Evolutionary conservation across 306 rosid species (phyloP).

Genomic region (Mucuna pruriens): DNA sequence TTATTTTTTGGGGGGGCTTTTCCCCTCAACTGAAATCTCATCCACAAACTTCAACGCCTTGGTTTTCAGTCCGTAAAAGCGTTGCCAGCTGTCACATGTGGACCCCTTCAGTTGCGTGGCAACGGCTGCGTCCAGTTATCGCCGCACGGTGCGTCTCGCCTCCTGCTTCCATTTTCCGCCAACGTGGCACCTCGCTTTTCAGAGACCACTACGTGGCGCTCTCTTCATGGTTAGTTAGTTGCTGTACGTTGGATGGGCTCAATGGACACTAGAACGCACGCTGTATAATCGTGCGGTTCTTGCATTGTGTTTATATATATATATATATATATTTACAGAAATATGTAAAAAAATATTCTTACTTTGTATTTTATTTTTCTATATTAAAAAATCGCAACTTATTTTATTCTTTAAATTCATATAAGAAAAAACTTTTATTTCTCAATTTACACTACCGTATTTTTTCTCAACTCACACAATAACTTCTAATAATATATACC

Average conservation of each 20-base stretch:
- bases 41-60: constrained; percentile 62
- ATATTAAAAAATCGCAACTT: too few species aligned
- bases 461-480: too few species aligned
- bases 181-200: constrained; percentile 12
- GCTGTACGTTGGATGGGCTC: neutral
- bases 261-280: constrained; percentile 2
- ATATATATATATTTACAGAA: too few species aligned
- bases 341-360: too few species aligned
- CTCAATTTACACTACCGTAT: too few species aligned
- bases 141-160: neutral
- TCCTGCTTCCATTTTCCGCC: neutral
- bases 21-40: constrained; percentile 46
- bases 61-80: constrained; percentile 55
- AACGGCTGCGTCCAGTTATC: constrained; percentile 40
- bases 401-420: too few species aligned
- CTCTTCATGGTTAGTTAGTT: neutral
- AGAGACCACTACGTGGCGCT: constrained; percentile 32
- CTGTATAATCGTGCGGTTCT: neutral
- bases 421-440: too few species aligned
- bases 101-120: constrained; percentile 53
- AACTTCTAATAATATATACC: too few species aligned
- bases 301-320: neutral
- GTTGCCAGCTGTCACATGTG: constrained; percentile 57
- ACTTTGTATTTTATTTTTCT: too few species aligned
- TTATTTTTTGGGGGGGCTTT: neutral